These are phyloP conservation scores for Cornus suecica DNA, from an alignment of 148 eudicot genomes.

Conservation along the genomic window DNA sequence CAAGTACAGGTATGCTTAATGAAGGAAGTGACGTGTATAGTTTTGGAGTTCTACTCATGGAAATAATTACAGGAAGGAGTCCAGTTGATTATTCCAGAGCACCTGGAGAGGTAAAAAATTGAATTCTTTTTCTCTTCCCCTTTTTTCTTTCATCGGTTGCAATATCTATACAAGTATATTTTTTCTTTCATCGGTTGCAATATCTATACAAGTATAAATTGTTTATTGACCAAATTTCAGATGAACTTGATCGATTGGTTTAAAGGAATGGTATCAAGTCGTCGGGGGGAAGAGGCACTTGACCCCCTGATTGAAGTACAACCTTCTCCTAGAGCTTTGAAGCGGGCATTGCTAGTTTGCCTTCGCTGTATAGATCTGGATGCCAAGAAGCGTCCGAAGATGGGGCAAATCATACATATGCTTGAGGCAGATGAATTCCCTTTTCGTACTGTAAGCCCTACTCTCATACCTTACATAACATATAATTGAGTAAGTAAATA, in stretches of 20 bases:
- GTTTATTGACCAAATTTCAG: constrained; percentile 38
- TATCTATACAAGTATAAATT: background rate
- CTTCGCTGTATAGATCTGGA: constrained; percentile 92
- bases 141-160: background rate
- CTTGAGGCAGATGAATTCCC: constrained; percentile 95
- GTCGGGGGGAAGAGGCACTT: constrained; percentile 73
- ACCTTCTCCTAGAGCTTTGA: constrained; percentile 77
- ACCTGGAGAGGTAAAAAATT: constrained; percentile 70
- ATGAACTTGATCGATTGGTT: constrained; percentile 99
- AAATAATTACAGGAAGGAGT: constrained; percentile 76
- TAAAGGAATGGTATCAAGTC: constrained; percentile 80
- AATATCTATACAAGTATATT: background rate
- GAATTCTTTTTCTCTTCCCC: background rate
- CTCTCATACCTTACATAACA: background rate
- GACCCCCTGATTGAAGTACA: constrained; percentile 57
- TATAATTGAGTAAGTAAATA: background rate
- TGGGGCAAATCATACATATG: constrained; percentile 98
- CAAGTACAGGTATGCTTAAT: constrained; percentile 93
- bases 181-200: background rate
- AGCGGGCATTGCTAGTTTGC: constrained; percentile 77
- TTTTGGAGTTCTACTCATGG: constrained; percentile 93
- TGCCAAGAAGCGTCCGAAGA: constrained; percentile 78
- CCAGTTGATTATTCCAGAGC: constrained; percentile 95
- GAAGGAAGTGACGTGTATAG: constrained; percentile 93
- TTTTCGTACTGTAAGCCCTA: constrained; percentile 61